phyloP scores from a whole-genome alignment of 306 rosid genomes.

The Inga leiocalycina region DNA sequence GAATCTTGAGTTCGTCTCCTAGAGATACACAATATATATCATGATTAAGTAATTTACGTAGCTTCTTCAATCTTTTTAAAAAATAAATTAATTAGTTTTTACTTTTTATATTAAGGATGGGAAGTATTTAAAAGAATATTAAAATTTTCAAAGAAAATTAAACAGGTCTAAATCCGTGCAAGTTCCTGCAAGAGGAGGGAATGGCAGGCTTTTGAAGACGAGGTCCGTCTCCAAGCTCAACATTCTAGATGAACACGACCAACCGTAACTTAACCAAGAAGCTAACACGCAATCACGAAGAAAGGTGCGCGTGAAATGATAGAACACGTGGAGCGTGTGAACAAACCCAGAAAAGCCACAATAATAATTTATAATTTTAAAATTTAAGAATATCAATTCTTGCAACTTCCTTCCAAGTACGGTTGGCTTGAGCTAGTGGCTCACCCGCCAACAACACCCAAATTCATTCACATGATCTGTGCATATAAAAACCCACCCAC shows the following conservation, averaged over 20 bases:
- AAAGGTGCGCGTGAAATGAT: neutral
- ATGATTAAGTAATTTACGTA: too few relatives aligned
- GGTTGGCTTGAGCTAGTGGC: neutral
- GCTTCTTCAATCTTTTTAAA: rapidly evolving
- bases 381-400: neutral
- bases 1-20: too few relatives aligned
- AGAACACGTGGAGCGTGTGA: slow-evolving; percentile 13
- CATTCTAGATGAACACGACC: neutral
- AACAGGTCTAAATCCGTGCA: neutral
- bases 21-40: too few relatives aligned
- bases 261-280: neutral
- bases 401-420: neutral
- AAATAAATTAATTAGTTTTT: too few relatives aligned
- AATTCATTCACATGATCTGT: neutral
- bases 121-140: neutral
- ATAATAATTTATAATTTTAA: neutral
- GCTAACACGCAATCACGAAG: neutral
- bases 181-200: neutral
- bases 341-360: neutral
- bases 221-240: neutral
- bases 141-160: neutral
- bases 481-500: neutral
- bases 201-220: neutral
- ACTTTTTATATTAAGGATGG: too few relatives aligned
- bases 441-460: neutral